Conservation (phyloP, 495 filamentous ascomycete species). For the Penicillium crystallinum region DNA sequence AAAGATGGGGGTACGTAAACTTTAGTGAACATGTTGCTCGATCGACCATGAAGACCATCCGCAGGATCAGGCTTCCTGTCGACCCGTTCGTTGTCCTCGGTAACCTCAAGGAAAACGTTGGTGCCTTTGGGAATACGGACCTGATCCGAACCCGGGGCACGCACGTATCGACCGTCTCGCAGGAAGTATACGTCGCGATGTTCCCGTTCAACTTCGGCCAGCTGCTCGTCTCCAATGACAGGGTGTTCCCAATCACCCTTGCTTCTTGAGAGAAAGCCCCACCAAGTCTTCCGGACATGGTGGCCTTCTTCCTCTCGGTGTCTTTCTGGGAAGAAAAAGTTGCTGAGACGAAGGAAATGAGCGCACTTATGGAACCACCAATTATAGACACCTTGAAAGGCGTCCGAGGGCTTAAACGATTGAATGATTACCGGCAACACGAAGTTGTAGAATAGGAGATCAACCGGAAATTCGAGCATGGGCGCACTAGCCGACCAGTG, state of each 20-base stretch:
- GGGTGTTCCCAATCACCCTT: constrained; percentile 48
- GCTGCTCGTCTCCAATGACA: constrained; percentile 35
- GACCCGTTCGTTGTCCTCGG: constrained; percentile 59
- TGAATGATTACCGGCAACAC: constrained; percentile 79
- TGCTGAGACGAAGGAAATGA: constrained; percentile 68
- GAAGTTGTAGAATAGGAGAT: constrained; percentile 94
- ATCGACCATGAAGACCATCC: constrained; percentile 58
- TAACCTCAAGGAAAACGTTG: constrained; percentile 74
- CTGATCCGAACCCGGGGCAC: constrained; percentile 86
- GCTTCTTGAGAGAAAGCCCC: constrained; percentile 38
- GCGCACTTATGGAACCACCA: constrained; percentile 97
- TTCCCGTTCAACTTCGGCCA: constrained; percentile 28
- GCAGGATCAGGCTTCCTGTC: constrained; percentile 58
- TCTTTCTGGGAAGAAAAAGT: constrained; percentile 88
- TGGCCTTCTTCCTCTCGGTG: constrained; percentile 76
- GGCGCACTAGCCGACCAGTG: constrained; percentile 88
- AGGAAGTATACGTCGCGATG: constrained; percentile 49
- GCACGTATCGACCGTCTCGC: constrained; percentile 78
- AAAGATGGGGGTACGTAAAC: constrained; percentile 91
- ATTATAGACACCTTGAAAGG: constrained; percentile 74
- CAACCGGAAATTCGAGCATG: constrained; percentile 89
- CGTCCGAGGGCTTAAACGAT: constrained; percentile 78
- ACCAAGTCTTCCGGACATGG: constrained; percentile 52
- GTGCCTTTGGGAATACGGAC: constrained; percentile 85
- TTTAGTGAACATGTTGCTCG: constrained; percentile 63